phyloP scores from a whole-genome alignment of 164 flowering plant species.

The Akebia trifoliata region DNA sequence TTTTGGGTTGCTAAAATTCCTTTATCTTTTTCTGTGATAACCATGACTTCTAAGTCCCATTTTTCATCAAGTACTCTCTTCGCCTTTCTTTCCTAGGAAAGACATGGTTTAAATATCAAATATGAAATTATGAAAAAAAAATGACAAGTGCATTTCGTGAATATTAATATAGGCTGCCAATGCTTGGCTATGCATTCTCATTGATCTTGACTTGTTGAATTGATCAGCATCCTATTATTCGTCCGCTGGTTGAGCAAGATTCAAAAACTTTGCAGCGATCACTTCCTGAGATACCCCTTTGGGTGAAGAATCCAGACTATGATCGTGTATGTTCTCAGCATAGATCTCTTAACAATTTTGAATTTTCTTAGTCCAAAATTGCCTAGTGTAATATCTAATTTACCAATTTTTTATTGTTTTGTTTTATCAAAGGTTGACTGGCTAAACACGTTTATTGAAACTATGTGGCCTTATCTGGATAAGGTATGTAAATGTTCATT shows the following conservation, averaged over 20 bases:
- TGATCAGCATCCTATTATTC: slow-evolving; percentile 62
- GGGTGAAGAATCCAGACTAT: slow-evolving; percentile 96
- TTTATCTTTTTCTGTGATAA: too few species aligned
- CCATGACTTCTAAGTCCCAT: neutral
- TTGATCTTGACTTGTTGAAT: neutral
- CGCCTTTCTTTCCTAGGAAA: too few species aligned
- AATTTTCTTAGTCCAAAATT: neutral
- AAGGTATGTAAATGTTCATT: slow-evolving; percentile 44
- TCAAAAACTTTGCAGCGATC: slow-evolving; percentile 46
- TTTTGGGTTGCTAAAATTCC: too few species aligned
- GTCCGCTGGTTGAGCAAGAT: slow-evolving; percentile 85
- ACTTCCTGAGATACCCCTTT: slow-evolving; percentile 85
- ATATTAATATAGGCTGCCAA: neutral
- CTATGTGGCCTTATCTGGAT: slow-evolving; percentile 96
- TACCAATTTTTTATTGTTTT: neutral
- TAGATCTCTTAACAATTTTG: neutral
- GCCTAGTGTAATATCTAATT: slow-evolving; percentile 5
- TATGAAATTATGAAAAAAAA: too few species aligned
- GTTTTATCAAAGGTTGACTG: slow-evolving; percentile 69
- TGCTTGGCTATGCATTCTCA: neutral
- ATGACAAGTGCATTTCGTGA: too few species aligned
- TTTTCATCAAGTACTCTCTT: too few species aligned
- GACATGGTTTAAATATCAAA: too few species aligned
- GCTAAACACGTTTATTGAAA: slow-evolving; percentile 73
- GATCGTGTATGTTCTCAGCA: slow-evolving; percentile 65